Base-by-base conservation (phyloP, 208 protist genomes). In the Trypanosoma caninum region DNA sequence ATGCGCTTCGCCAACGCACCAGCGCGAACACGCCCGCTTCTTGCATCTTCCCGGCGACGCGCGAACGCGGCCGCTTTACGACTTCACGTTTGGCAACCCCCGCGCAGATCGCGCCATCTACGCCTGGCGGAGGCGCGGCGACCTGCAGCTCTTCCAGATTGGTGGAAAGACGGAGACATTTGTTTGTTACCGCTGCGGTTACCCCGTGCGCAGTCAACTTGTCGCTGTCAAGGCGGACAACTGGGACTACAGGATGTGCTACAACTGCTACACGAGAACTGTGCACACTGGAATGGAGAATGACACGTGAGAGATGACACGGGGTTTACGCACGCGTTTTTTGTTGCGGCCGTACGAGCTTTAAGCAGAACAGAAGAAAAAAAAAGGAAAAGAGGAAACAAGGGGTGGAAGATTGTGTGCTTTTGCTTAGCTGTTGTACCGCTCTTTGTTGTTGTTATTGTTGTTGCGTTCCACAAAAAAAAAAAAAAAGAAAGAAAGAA, bases 191-290 rank as follows among this genome's bases (percentile, higher is more conserved):
- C 76, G 80, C 13, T 94, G 88, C 52, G 88, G 88, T 4, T 94
- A 94, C 59, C 88, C 88, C 0, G 81, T 89, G 56, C 55, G 71
- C 1, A 89, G 80, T 33, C 76, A 79, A 18, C 67, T 94, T 14
- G 82, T 92, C 13, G 84, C 80, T 1, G 80, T 94, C 58, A 84
- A 87, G 34, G 78, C 84, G 13, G 88, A 92, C 35, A 94, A 92
- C 65, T 94, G 88, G 85, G 88, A 94, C 54, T 94, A 66, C 38
- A 67, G 88, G n/a, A 94, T 94, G 88, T 94, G 88, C 72, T 94
- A 94, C 61, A 74, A 27, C 40, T 94, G 88, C 69, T 94, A 94
- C 71, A 84, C 71, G 16, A 57, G 35, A 1, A 83, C 74, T 1
- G 51, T 87, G 1, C 25, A 73, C 20, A 42, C 68, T 23, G 88